Evolutionary conservation across 2,329 filamentous ascomycete genomes (phyloP).

Genomic region (Fusarium staphyleae): DNA sequence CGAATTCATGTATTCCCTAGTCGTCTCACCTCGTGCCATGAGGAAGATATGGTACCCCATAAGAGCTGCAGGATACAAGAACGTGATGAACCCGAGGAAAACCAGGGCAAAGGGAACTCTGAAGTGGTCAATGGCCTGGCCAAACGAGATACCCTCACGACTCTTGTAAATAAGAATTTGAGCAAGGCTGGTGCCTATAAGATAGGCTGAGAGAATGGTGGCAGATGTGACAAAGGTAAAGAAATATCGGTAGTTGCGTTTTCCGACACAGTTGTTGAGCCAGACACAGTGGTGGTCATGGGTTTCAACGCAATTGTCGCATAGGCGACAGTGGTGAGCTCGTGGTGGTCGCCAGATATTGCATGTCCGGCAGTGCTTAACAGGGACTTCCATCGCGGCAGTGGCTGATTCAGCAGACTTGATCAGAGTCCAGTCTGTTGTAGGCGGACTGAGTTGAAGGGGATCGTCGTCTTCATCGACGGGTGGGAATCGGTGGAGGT

Average conservation of each 20-base stretch:
- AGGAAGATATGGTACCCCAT: conserved; percentile 92
- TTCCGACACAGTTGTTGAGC: conserved; percentile 97
- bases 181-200: conserved; percentile 78
- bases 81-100: conserved; percentile 77
- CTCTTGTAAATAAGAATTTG: conserved; percentile 79
- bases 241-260: conserved; percentile 98
- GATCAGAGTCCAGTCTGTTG: conserved; percentile 93
- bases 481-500: conserved; percentile 88
- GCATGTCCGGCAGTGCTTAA: conserved; percentile 98
- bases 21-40: conserved; percentile 90
- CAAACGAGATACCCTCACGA: conserved; percentile 71
- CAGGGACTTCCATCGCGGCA: conserved; percentile 95
- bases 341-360: conserved; percentile 96
- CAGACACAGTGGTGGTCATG: conserved; percentile 99
- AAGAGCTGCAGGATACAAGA: conserved; percentile 82
- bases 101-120: conserved; percentile 87
- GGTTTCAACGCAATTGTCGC: conserved; percentile 96
- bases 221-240: conserved; percentile 86
- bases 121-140: conserved; percentile 71
- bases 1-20: conserved; percentile 92
- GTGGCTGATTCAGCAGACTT: conserved; percentile 77
- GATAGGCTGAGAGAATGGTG: conserved; percentile 77
- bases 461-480: conserved; percentile 79
- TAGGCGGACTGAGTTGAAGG: conserved; percentile 79
- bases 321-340: conserved; percentile 94